These are phyloP conservation scores for Vicia faba DNA, from an alignment of 306 rosid genomes.

Conservation along the genomic window DNA sequence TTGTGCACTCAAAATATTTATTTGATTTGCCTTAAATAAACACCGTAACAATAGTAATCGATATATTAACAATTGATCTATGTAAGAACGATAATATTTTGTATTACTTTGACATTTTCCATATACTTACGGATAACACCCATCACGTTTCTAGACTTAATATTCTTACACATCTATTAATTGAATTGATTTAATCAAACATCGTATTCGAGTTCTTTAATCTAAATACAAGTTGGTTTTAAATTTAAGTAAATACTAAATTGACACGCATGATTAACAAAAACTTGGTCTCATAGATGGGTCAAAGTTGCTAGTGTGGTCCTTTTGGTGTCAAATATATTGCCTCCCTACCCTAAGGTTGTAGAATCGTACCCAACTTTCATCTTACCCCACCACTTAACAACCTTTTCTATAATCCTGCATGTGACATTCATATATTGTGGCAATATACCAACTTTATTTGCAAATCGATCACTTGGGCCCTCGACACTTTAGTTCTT, in stretches of 20 bases:
- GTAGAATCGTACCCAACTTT: slow-evolving; percentile 36
- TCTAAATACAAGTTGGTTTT: not conserved
- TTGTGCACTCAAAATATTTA: too few relatives aligned
- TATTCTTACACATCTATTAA: too few relatives aligned
- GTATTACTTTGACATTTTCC: too few relatives aligned
- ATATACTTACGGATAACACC: too few relatives aligned
- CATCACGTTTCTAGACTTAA: too few relatives aligned
- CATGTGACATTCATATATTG: slow-evolving; percentile 21
- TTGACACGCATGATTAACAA: too few relatives aligned
- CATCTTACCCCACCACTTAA: slow-evolving; percentile 37
- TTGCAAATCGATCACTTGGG: slow-evolving; percentile 21
- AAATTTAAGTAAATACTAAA: not conserved
- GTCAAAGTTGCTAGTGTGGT: slow-evolving; percentile 30
- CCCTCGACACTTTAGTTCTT: slow-evolving; percentile 20
- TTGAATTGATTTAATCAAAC: too few relatives aligned
- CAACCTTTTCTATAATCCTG: slow-evolving; percentile 8
- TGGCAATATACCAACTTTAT: not conserved
- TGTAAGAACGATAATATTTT: too few relatives aligned
- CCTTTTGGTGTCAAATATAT: slow-evolving; percentile 28
- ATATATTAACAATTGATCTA: too few relatives aligned
- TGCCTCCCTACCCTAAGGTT: slow-evolving; percentile 8
- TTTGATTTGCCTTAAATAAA: too few relatives aligned
- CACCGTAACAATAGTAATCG: too few relatives aligned
- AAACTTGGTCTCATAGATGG: not conserved
- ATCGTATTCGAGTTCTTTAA: too few relatives aligned